Base-by-base conservation (phyloP, 2,329 filamentous ascomycete genomes). In the Epichloe sylvatica region DNA sequence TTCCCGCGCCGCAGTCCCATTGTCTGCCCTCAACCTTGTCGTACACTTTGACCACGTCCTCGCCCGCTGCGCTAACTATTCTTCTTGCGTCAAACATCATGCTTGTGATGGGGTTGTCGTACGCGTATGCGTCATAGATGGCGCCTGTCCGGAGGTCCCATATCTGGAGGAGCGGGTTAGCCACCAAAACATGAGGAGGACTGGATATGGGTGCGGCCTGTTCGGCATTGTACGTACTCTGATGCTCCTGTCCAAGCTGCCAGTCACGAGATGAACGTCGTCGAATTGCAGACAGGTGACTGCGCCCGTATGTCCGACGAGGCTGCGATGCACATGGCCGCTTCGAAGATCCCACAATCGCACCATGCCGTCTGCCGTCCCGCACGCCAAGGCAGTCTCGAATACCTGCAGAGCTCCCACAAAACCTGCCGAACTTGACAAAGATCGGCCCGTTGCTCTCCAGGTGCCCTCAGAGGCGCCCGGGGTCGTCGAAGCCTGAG, bases 61-160 rank as follows among this genome's bases (percentile, higher is more conserved):
- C 92, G 40, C 90, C 86, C 0, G 89, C 89, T 2, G 92, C 91
- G 47, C 85, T 80, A 35, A 92, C 89, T 57, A 98, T 98, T 46
- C 90, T 81, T 47, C 90, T 82, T 13, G 80, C 71, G 67, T 98
- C 92, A 64, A 98, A 98, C 83, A 94, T 94, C 89, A 97, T 95
- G 72, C 84, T 87, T 34, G 89, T 94, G 51, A 98, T 79, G 0
- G 90, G 81, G 60, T 86, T 77, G 62, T 97, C 90, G 68, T 97
- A 98, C 21, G 91, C 92, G 66, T 90, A 98, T 17, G 91, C 92
- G 64, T 98, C 92, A 64, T 85, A 85, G 58, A 98, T 96, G 35
- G 89, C 90, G 43, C 92, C 92, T 12, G 89, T 97, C 49, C 92
- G 86, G 50, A 98, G 83, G 68, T 98, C 92, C 92, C 92, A 98